These are phyloP conservation scores for Camillea tinctor DNA, from an alignment of 2,329 filamentous ascomycete species.

Conservation along the genomic window DNA sequence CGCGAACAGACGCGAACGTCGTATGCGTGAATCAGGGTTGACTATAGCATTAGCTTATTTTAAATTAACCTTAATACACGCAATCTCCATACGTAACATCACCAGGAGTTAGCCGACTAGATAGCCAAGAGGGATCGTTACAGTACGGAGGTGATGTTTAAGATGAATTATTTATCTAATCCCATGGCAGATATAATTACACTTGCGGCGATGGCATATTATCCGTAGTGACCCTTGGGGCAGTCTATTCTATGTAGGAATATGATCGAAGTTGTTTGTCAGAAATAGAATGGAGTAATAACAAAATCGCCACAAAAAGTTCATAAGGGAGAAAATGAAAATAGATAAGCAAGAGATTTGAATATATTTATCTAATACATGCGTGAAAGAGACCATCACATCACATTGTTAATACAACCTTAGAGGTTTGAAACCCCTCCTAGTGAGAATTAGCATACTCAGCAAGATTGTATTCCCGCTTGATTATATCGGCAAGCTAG, in stretches of 20 bases:
- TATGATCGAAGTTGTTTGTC: neutral
- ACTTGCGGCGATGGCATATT: neutral
- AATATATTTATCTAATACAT: neutral
- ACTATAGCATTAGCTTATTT: no score
- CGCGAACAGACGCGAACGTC: slow-evolving; percentile 10
- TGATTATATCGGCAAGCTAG: neutral
- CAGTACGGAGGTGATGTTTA: neutral
- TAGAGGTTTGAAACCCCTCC: neutral
- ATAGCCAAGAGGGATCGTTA: no score
- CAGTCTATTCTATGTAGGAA: neutral
- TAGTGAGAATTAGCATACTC: neutral
- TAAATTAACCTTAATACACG: no score
- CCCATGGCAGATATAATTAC: neutral
- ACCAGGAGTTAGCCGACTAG: no score
- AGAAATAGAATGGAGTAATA: neutral
- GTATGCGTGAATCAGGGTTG: no score
- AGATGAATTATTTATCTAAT: neutral
- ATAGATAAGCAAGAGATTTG: neutral
- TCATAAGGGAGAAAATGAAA: neutral
- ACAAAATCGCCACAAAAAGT: neutral
- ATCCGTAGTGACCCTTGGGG: neutral
- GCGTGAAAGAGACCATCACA: neutral
- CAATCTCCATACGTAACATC: no score
- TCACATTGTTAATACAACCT: neutral
- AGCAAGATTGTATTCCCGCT: neutral